Conservation (phyloP, 2,329 filamentous ascomycete species). For the Colletotrichum somersetense region DNA sequence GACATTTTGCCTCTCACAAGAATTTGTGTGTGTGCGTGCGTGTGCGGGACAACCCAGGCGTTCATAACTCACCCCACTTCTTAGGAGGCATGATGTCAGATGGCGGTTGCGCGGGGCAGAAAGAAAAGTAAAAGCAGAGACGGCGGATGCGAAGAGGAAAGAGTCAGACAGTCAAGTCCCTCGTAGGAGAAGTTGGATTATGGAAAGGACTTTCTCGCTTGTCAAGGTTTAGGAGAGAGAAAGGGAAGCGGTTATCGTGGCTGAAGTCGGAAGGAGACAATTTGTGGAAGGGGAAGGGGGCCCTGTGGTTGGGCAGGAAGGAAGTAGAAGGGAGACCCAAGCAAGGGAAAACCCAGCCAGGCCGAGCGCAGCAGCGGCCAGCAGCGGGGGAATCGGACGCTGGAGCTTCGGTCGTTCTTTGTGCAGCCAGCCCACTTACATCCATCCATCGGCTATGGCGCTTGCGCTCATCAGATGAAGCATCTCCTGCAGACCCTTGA, state of each 20-base stretch:
- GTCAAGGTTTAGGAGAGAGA: neutral
- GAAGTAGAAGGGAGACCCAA: slow-evolving; percentile 26
- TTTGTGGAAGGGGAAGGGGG: slow-evolving; percentile 35
- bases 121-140: slow-evolving; percentile 1
- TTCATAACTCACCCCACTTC: slow-evolving; percentile 57
- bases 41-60: slow-evolving; percentile 38
- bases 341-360: slow-evolving; percentile 30
- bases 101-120: slow-evolving; percentile 23
- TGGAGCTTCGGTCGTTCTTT: slow-evolving; percentile 22
- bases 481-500: neutral
- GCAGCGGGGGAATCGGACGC: slow-evolving; percentile 28
- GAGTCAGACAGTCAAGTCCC: neutral
- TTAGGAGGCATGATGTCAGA: slow-evolving; percentile 58
- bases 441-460: slow-evolving; percentile 17
- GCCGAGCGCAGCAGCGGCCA: slow-evolving; percentile 35
- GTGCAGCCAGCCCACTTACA: slow-evolving; percentile 1
- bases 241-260: neutral
- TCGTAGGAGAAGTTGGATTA: neutral
- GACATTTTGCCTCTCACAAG: slow-evolving; percentile 38
- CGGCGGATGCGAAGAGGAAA: neutral
- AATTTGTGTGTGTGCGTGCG: slow-evolving; percentile 38
- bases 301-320: slow-evolving; percentile 40
- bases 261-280: slow-evolving; percentile 33
- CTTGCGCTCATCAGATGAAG: neutral
- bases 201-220: slow-evolving; percentile 11